Conservation (phyloP, 306 rosid species). For the Astragalus glycyphyllos region DNA sequence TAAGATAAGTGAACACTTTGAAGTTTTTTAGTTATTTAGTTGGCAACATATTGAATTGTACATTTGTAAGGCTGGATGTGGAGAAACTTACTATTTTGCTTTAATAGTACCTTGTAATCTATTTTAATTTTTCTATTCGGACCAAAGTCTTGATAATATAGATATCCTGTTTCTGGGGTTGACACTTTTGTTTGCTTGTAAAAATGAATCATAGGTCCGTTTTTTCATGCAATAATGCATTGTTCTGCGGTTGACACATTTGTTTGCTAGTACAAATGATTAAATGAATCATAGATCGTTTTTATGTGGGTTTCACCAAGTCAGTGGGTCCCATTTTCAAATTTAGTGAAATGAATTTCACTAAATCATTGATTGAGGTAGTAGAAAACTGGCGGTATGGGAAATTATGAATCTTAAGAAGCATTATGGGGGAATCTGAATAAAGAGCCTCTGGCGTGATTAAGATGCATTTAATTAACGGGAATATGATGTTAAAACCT, state of each 20-base stretch:
- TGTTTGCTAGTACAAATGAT: no score
- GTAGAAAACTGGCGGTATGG: no score
- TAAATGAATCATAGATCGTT: no score
- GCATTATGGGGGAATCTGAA: no score
- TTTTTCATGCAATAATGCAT: background rate
- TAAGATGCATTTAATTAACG: no score
- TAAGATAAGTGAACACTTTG: conserved; percentile 52
- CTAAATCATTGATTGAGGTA: no score
- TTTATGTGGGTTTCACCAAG: no score
- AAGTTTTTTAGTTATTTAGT: conserved; percentile 41
- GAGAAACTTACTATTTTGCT: conserved; percentile 36
- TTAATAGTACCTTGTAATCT: conserved; percentile 46
- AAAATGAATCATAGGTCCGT: background rate
- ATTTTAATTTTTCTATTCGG: conserved; percentile 33
- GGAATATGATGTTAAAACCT: no score
- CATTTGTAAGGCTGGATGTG: conserved; percentile 44
- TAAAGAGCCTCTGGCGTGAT: no score
- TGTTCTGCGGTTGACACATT: background rate
- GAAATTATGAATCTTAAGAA: no score
- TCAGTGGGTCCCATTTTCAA: no score
- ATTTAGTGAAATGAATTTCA: no score
- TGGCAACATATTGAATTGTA: conserved; percentile 31
- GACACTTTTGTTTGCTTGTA: conserved; percentile 25
- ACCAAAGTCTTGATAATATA: conserved; percentile 28
- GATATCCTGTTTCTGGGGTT: conserved; percentile 38